Conservation (phyloP, 345 rosid genomes). For the Euclidium syriacum region DNA sequence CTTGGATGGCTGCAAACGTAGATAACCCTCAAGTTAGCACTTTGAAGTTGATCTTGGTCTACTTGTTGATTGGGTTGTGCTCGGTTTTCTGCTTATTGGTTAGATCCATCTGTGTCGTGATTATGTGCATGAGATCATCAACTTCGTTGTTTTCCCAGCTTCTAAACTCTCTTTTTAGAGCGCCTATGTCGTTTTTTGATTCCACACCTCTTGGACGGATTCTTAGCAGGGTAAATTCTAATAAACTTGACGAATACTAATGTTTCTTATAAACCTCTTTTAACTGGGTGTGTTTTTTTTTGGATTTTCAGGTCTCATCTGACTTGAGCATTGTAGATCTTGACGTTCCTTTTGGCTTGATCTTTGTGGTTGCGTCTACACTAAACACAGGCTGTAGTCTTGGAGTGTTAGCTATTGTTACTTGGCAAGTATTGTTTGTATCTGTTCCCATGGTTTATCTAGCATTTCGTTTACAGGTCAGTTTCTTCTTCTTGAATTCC, state of each 20-base stretch:
- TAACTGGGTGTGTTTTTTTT: neutral
- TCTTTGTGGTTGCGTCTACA: constrained; percentile 62
- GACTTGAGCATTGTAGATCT: constrained; percentile 92
- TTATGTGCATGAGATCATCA: constrained; percentile 59
- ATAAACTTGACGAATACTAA: constrained; percentile 23
- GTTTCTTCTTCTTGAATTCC: neutral
- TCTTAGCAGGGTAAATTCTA: constrained; percentile 40
- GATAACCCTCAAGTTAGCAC: constrained; percentile 56
- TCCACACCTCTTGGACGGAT: constrained; percentile 88
- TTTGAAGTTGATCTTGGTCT: constrained; percentile 49
- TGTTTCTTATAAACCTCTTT: neutral
- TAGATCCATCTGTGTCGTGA: constrained; percentile 47
- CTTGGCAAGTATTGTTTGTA: constrained; percentile 90
- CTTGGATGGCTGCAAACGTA: constrained; percentile 79
- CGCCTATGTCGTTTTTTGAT: constrained; percentile 88
- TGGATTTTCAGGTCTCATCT: constrained; percentile 49
- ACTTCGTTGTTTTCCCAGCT: constrained; percentile 61
- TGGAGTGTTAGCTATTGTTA: constrained; percentile 71
- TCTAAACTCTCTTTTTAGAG: constrained; percentile 61
- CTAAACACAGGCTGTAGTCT: constrained; percentile 57
- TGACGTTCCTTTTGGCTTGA: constrained; percentile 67
- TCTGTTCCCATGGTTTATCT: constrained; percentile 61
- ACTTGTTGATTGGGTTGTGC: constrained; percentile 47
- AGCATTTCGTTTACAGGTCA: constrained; percentile 80
- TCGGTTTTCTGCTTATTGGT: constrained; percentile 46